Evolutionary conservation across 768 basidiomycete species (phyloP), one percentile per base, ranked within the genome.

Genomic region (Termitomyces sp.): DNA sequence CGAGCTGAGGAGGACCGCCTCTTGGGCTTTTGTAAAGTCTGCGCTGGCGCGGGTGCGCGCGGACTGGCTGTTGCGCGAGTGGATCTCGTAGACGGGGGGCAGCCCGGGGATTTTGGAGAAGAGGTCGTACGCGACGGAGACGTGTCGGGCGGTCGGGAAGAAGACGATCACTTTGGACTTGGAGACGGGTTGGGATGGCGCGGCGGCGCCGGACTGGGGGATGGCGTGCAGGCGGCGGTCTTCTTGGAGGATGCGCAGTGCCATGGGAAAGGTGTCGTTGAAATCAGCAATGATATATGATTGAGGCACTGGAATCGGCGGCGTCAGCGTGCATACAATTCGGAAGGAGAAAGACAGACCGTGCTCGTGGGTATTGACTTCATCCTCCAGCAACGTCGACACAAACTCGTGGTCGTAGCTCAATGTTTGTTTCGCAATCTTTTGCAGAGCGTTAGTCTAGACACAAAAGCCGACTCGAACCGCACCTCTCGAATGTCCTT

Each of bases 121-220:
- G 28, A 77, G 53, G 16, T 69, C 67, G 0, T 71, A 63, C 2
- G 74, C 72, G 44, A 83, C 68, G 7, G 72, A 73, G 1, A 82
- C 81, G 9, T 81, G 81, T 54, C 83, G 77, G 7, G 86, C 85
- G 6, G 86, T 88, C n/a, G 85, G 82, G 45, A 84, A 78, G 74
- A 88, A 88, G 6, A 83, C 74, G 68, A 89, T 86, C 16, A 56
- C 50, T 46, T 65, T 65, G 18, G 62, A 59, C 16, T 33, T 34
- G 26, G 54, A 45, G 16, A 31, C 22, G 45, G 33, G 22, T 15
- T 26, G 12, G 8, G 34, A 34, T 15, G 44, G n/a, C n/a, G 52
- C 77, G 63, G 58, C 81, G 81, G 44, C 22, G 2, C 75, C 74
- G 4, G 60, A 47, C 20, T 57, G n/a, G n/a, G n/a, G n/a, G n/a